Percentiles rank a stretch among this genome's conserved stretches.
Conservation (phyloP, 148 eudicot species). For the Cornus kousa region DNA sequence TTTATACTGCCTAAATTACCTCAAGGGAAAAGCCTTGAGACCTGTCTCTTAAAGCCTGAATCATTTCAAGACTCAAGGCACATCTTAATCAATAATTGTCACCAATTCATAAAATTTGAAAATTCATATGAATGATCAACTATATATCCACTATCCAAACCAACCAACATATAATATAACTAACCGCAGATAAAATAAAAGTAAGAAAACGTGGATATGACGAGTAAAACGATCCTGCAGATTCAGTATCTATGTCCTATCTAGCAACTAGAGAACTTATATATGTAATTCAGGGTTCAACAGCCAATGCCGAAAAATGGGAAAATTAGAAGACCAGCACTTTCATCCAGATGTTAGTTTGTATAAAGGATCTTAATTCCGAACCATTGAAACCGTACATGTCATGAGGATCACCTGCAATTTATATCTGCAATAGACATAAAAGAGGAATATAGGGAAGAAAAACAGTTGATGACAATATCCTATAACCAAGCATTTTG, state of each 20-base stretch:
- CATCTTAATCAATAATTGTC: slow-evolving; percentile 17
- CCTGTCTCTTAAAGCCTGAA: slow-evolving; percentile 20
- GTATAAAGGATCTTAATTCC: not conserved
- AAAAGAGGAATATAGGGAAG: not conserved
- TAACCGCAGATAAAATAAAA: not conserved
- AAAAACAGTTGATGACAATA: not conserved
- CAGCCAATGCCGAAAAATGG: not conserved
- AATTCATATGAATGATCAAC: not conserved
- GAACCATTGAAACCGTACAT: not conserved
- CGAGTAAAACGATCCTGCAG: too few relatives aligned
- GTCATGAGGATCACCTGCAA: not conserved
- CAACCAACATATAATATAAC: not conserved
- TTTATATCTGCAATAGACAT: not conserved
- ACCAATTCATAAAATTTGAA: not conserved
- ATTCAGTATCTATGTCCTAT: slow-evolving; percentile 3
- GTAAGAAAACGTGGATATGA: not conserved
- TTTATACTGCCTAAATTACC: slow-evolving; percentile 13
- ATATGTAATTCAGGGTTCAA: not conserved
- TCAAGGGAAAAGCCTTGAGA: not conserved
- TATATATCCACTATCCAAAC: not conserved
- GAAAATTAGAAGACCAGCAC: slow-evolving; percentile 16
- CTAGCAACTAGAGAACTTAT: slow-evolving; percentile 5
- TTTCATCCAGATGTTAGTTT: slow-evolving; percentile 13
- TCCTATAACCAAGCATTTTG: not conserved
- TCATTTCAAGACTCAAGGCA: slow-evolving; percentile 7